These are phyloP conservation scores for Furculomyces boomerangus DNA, from an alignment of 371 early-diverging fungal species.

Conservation along the genomic window DNA sequence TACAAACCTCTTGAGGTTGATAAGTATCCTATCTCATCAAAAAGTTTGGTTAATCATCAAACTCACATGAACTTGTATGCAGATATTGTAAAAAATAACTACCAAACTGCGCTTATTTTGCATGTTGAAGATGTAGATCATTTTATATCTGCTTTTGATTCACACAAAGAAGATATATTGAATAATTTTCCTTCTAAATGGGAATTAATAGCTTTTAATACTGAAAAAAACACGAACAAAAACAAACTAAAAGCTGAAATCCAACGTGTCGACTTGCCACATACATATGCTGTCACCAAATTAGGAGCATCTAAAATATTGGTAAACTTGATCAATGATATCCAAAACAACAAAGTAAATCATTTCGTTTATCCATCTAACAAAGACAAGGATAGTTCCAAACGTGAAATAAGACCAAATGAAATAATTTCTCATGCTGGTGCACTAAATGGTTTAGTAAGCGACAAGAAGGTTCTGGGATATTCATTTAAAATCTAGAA, in stretches of 20 bases:
- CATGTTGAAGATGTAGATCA: background rate
- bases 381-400: too few relatives aligned
- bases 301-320: background rate
- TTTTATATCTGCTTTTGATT: too few relatives aligned
- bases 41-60: background rate
- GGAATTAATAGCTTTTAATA: background rate
- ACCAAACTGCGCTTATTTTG: background rate
- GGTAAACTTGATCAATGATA: background rate
- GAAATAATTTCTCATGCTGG: background rate
- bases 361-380: background rate
- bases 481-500: too few relatives aligned
- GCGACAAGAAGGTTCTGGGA: background rate
- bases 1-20: background rate
- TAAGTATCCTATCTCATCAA: background rate
- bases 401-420: background rate
- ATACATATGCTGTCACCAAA: background rate
- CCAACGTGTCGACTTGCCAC: too few relatives aligned
- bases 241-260: background rate
- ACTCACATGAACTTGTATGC: background rate
- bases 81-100: background rate
- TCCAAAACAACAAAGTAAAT: background rate
- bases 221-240: background rate
- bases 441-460: background rate
- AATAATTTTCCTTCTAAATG: background rate
- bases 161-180: background rate